Evolutionary conservation across 2,329 filamentous ascomycete species (phyloP).

Genomic region (Bipolaris sorokiniana): DNA sequence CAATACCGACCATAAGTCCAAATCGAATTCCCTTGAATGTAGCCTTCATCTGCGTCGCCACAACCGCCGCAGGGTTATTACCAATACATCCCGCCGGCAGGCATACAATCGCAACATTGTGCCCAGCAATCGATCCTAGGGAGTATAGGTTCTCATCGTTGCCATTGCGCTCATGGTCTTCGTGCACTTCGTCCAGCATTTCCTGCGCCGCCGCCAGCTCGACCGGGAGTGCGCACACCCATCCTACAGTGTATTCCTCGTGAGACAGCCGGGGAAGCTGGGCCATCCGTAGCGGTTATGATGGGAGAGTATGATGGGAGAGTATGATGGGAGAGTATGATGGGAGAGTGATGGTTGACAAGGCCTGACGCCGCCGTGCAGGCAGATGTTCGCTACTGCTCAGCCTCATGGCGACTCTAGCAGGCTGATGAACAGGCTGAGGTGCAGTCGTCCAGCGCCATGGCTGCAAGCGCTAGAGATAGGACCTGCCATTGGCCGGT

Average conservation of each 20-base stretch:
- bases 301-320: no score
- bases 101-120: conserved; percentile 29
- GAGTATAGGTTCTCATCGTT: conserved; percentile 27
- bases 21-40: conserved; percentile 44
- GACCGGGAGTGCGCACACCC: conserved; percentile 43
- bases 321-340: no score
- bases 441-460: no score
- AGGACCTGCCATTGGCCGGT: background rate
- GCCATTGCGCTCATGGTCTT: conserved; percentile 23
- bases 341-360: no score
- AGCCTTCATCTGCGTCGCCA: conserved; percentile 32
- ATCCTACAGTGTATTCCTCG: conserved; percentile 38
- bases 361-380: no score
- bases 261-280: no score
- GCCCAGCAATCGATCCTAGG: conserved; percentile 31
- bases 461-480: background rate
- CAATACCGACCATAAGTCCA: conserved; percentile 53
- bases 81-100: conserved; percentile 40
- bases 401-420: no score
- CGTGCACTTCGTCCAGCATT: conserved; percentile 12
- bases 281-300: no score
- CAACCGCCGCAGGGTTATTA: conserved; percentile 38
- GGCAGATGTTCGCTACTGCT: no score
- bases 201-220: conserved; percentile 29
- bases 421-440: no score